Base-by-base conservation (phyloP, 164 flowering plant genomes). In the Warburgia ugandensis region DNA sequence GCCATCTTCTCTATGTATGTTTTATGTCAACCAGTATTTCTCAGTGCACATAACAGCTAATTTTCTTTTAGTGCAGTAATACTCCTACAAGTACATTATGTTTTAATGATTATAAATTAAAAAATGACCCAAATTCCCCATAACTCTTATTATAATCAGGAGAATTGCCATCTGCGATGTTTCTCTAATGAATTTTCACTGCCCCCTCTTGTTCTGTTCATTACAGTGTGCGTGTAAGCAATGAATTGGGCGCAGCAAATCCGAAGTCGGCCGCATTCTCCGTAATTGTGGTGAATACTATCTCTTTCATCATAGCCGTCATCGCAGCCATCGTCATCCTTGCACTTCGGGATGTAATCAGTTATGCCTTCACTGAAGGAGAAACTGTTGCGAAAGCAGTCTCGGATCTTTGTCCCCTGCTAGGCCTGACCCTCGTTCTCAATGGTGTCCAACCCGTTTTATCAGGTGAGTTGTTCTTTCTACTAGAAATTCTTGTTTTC, bases 401-500 rank as follows among this genome's bases (percentile, higher is more conserved):
- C 26, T 63, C 77, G 0, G 79, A 76, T 2, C 77, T 78, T 14
- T 65, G 61, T 20, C 81, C 84, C 1, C 50, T 68, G 21, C 55
- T 78, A 6, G 77, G 62, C 21, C 26, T 68, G 29, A 45, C 75
- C 20, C 63, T 83, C 33, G 16, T 76, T 3, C 77, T 83, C 59
- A 80, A 80, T 26, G 78, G 81, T 21, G 27, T 83, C 32, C 90
- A 83, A 40, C 86, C 90, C 25, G 84, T 80, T n/a, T 45, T 80
- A 3, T 75, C 84, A 0, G 86, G 90, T 83, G 48, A 26, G 9
- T 54, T n/a, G 2, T 6, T 48, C 1, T 5, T 2, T 6, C 12
- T 6, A 13, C 25, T 23, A 14, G 12, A 10, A 26, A 25, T n/a
- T n/a, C n/a, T n/a, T n/a, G n/a, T n/a, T n/a, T n/a, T n/a, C n/a